Evolutionary conservation across 805 yeast species (phyloP), one percentile per base, ranked within the genome.

Genomic region (Cyberlindnera misumaiensis): DNA sequence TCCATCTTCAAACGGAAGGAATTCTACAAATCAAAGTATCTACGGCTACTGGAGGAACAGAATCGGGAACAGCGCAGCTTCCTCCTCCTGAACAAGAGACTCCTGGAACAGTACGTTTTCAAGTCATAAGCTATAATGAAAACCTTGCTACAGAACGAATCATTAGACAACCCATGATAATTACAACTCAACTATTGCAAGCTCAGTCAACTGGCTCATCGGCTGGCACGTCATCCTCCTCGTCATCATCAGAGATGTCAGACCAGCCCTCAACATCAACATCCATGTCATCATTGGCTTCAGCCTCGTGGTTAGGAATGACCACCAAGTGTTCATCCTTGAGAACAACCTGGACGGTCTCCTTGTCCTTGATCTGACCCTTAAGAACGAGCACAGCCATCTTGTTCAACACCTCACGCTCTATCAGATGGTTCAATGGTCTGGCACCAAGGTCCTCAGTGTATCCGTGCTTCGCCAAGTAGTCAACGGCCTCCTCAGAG

Each of bases 361-460:
- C 98, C 62, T 88, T 87, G 56, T 93, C 97, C 55, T 67, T 72
- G 43, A 93, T 75, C 60, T 89, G 95, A 11, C 94, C 94, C 59
- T 79, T 81, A 51, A 93, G 72, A 36, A 93, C 75, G 63, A 86
- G 73, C n/a, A 93, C 73, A 0, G 98, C 98, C 63, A 93, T 68
- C 55, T 72, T 79, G 65, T 93, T 93, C 60, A 93, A 77, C 14
- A 93, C 73, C 60, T 88, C 93, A 45, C 72, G 74, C 63, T 93
- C 97, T 49, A 93, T 90, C 53, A 93, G 73, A 54, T 97, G 78
- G 68, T 84, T 84, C 65, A 93, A 74, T 42, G 98, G 98, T 60
- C 98, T 76, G 6, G 98, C 98, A 65, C 98, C 98, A 61, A 93
- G 69, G 60, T 90, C 96, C 41, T 81, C 73, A 18, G 96, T 86